Percentiles rank a stretch among this genome's conserved stretches.
Evolutionary conservation across 352 stramenopile species (phyloP).

Genomic region (Globisporangium sylvaticum): DNA sequence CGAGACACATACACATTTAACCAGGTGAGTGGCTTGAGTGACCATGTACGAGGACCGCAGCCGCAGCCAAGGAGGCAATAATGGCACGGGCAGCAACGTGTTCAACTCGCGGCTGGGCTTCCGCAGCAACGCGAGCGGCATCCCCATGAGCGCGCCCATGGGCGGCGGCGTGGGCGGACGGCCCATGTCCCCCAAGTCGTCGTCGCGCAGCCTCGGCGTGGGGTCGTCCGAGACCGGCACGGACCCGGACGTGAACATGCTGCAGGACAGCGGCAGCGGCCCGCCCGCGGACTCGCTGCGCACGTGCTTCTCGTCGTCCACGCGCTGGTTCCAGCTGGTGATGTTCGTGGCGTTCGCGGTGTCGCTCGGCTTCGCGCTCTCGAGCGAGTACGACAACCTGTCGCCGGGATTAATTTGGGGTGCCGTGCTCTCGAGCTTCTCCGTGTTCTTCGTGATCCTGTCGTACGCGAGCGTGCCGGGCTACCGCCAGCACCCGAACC

Average conservation of each 20-base stretch:
- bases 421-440: constrained; percentile 76
- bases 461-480: constrained; percentile 75
- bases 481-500: constrained; percentile 84
- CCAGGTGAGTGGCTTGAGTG: neutral
- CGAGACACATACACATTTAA: neutral
- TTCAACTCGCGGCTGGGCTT: constrained; percentile 12
- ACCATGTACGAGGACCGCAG: constrained; percentile 12
- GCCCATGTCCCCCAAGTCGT: constrained; percentile 26
- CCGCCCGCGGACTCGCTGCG: constrained; percentile 26
- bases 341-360: constrained; percentile 80
- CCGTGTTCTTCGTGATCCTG: constrained; percentile 85
- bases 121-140: constrained; percentile 5
- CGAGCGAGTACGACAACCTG: constrained; percentile 65
- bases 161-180: constrained; percentile 2
- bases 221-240: constrained; percentile 32
- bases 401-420: constrained; percentile 83
- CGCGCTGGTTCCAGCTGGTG: constrained; percentile 79
- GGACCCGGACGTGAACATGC: constrained; percentile 45
- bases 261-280: constrained; percentile 23
- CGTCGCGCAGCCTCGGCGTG: constrained; percentile 30
- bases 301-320: constrained; percentile 74
- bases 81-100: constrained; percentile 1
- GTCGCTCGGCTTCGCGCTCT: constrained; percentile 55
- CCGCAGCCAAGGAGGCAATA: neutral
- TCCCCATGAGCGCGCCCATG: neutral